Conservation (phyloP, 1,284 basidiomycete genomes). For the Inonotus hispidus region DNA sequence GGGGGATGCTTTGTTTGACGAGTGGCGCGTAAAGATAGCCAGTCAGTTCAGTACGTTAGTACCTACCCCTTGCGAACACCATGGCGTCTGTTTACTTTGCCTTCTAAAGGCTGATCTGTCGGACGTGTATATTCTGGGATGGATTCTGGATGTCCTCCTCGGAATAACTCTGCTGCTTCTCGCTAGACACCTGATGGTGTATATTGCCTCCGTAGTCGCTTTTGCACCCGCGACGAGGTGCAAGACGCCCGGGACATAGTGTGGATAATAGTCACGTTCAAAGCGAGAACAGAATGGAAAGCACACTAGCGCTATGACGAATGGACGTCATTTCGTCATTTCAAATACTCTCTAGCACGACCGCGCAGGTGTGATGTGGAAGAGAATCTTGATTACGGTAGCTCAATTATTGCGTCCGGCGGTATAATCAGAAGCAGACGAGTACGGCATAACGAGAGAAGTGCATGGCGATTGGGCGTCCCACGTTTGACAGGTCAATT, state of each 20-base stretch:
- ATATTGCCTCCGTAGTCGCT: neutral
- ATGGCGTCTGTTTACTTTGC: neutral
- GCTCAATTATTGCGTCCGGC: neutral
- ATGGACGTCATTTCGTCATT: neutral
- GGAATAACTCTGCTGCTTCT: slow-evolving; percentile 1
- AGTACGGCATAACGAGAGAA: neutral
- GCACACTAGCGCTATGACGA: neutral
- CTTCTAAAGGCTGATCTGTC: neutral
- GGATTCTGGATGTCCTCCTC: neutral
- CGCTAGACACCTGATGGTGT: neutral
- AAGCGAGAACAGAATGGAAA: neutral
- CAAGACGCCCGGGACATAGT: neutral
- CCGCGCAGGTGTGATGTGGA: neutral
- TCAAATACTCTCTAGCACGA: neutral
- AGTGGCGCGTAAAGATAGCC: neutral
- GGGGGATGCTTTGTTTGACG: neutral
- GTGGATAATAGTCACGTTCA: neutral
- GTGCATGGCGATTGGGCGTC: neutral
- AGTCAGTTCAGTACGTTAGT: neutral
- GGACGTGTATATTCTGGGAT: neutral
- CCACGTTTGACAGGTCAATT: neutral
- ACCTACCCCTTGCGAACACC: neutral
- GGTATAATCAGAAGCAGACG: neutral
- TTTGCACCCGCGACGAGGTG: neutral
- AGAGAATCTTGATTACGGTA: neutral